A percentile compares a stretch with the other conserved stretches of the same genome.
These are phyloP conservation scores for Fistulinella cinereoalba DNA, from an alignment of 1,284 basidiomycete genomes.

Conservation along the genomic window DNA sequence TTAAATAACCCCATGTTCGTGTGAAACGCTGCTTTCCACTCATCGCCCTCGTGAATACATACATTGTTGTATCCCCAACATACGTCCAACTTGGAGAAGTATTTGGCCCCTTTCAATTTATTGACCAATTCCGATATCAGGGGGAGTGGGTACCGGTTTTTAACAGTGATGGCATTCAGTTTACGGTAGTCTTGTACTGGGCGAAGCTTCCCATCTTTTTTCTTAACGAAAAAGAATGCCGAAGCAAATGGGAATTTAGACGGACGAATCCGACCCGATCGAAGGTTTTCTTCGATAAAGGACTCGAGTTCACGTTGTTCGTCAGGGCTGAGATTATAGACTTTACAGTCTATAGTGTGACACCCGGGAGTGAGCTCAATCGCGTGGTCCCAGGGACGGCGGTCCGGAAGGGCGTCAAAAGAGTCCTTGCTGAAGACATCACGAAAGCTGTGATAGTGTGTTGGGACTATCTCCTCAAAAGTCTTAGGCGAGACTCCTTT, in stretches of 20 bases:
- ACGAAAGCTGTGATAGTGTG: neutral
- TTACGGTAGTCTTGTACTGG: neutral
- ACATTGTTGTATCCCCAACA: neutral
- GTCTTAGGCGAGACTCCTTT: neutral
- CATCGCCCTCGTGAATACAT: neutral
- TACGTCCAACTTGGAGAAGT: neutral
- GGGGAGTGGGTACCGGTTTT: neutral
- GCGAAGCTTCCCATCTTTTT: neutral
- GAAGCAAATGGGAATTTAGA: neutral
- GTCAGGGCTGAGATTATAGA: neutral
- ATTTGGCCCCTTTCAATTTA: neutral
- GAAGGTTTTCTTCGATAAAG: neutral
- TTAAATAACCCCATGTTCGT: constrained; percentile 20
- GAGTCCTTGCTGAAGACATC: constrained; percentile 2
- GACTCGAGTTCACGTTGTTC: neutral
- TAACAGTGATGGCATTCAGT: neutral
- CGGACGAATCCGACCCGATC: neutral
- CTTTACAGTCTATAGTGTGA: constrained; percentile 5
- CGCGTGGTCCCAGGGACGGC: constrained; percentile 1
- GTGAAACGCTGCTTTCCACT: neutral
- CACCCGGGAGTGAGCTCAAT: constrained; percentile 1
- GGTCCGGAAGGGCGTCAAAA: constrained; percentile 1
- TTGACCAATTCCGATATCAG: neutral
- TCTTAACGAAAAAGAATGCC: neutral
- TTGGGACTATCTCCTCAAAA: neutral